Evolutionary conservation across 192 early-diverging fungal species (phyloP), one percentile per base, ranked within the genome.

Genomic region (Linnemannia hyalina): DNA sequence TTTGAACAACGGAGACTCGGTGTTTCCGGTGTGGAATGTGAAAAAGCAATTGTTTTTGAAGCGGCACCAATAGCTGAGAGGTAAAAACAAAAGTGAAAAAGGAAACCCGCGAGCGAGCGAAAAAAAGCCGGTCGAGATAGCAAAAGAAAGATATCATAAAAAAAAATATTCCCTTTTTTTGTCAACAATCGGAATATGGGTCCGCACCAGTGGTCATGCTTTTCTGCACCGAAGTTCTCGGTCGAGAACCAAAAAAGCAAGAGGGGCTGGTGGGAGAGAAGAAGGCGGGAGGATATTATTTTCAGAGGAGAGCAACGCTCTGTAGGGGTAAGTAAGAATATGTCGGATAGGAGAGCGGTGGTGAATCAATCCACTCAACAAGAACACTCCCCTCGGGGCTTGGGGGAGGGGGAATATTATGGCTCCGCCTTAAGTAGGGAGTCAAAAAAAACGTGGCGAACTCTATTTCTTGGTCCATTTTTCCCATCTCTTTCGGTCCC

Each of bases 401-500:
- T 3, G 26, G 26, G 18, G 44, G 42, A 47, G 44, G 10, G 22
- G 8, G 5, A 40, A 18, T 52, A 52, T 75, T 63, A 15, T 75
- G 36, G 32, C 74, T 75, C 74, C 74, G 74, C 16, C 26, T 38
- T 4, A 76, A 76, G 26, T 26, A 65, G 57, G 57, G 52, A n/a
- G 40, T 29, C 41, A 22, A 76, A 63, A 76, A 75, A 76, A 76
- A 76, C 75, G 75, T 76, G 74, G 74, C 74, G 60, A 75, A 75
- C 74, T 75, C 16, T 75, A 75, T 71, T 42, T 42, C 8, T 35
- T 35, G 20, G 32, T 9, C 23, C 4, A 42, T 20, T 71, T 11
- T 65, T 65, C 10, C 3, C 26, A 29, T 10, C 60, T 47, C n/a
- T 32, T 8, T 47, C 13, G 7, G 42, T 29, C 16, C 47, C 16